Percentiles rank a stretch among this genome's conserved stretches.
Evolutionary conservation across 176 grass and related monocot genomes (phyloP).

Genomic region (Pontederia crassipes): DNA sequence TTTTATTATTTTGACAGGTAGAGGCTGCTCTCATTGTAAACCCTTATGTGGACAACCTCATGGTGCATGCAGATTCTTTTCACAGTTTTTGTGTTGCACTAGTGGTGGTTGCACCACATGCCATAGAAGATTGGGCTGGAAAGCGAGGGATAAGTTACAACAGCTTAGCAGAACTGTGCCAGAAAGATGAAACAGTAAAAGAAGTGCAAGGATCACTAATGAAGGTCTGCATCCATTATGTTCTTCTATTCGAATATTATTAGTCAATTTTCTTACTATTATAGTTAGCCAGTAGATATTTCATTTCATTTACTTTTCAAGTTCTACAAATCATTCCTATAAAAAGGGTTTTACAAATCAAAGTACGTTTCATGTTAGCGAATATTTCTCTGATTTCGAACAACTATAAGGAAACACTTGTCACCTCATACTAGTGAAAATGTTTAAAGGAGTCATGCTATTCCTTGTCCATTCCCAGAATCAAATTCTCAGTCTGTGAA

Average conservation of each 20-base stretch:
- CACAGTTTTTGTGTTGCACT: slow-evolving; percentile 69
- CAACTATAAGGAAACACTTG: no score
- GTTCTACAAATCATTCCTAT: no score
- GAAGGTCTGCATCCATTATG: slow-evolving; percentile 36
- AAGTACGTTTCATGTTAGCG: no score
- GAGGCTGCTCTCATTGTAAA: slow-evolving; percentile 58
- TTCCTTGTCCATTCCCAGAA: no score
- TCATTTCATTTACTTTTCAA: no score
- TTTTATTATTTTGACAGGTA: slow-evolving; percentile 38
- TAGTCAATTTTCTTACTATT: no score
- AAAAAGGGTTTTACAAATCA: no score
- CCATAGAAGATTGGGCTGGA: slow-evolving; percentile 63
- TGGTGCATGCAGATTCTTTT: slow-evolving; percentile 78
- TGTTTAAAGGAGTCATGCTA: no score
- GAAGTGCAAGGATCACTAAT: slow-evolving; percentile 64
- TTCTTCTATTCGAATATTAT: neutral
- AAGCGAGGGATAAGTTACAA: slow-evolving; percentile 37
- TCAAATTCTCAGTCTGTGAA: no score
- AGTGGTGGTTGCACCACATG: slow-evolving; percentile 33
- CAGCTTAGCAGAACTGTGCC: slow-evolving; percentile 46
- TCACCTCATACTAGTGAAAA: no score
- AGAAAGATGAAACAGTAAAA: slow-evolving; percentile 61
- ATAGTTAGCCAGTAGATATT: no score
- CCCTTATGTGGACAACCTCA: slow-evolving; percentile 77
- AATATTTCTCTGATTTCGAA: no score